Evolutionary conservation across 1,284 basidiomycete genomes (phyloP), one percentile per base, ranked within the genome.

Genomic region (Ceratobasidium sp.): DNA sequence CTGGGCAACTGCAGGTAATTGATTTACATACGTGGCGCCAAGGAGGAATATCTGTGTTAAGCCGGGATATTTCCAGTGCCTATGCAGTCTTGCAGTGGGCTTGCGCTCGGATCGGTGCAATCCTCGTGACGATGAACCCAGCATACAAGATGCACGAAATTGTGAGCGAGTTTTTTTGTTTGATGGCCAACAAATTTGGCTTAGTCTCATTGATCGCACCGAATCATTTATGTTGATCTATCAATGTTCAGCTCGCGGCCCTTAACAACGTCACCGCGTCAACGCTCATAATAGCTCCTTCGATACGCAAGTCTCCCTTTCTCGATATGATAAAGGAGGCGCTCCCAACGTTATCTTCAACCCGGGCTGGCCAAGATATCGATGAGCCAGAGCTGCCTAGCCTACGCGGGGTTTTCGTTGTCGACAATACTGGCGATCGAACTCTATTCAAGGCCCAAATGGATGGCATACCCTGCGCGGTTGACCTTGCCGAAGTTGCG

Each of bases 51-150:
- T 26, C 20, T 50, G 28, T 40, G 10, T 48, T 69, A 17, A 38
- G 40, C 26, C 7, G 20, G 74, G 79, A 76, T 81, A 81, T 70
- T 79, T 52, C 79, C 15, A 95, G 93, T 81, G 88, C 92, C 17
- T 96, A 96, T 83, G 94, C 92, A 1, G 87, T 90, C 84, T 84
- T 95, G 46, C 94, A 96, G 82, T 95, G 94, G 94, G 94, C 94
- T 7, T 92, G 91, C 80, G 92, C 94, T 38, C 90, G 90, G 75
- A 88, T 95, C 65, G 94, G 94, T 26, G 93, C 93, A 7, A 91
- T 95, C 62, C 84, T 95, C 40, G 93, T 94, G 13, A 95, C 94
- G 2, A 86, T 96, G 62, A 96, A 96, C 81, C 94, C 94, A 7
- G 93, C 94, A 0, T 96, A 95, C 82, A 89, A 91, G 40, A 83